Evolutionary conservation across 1,284 basidiomycete genomes (phyloP), one percentile per base, ranked within the genome.

Genomic region (Tylopilus sp.): DNA sequence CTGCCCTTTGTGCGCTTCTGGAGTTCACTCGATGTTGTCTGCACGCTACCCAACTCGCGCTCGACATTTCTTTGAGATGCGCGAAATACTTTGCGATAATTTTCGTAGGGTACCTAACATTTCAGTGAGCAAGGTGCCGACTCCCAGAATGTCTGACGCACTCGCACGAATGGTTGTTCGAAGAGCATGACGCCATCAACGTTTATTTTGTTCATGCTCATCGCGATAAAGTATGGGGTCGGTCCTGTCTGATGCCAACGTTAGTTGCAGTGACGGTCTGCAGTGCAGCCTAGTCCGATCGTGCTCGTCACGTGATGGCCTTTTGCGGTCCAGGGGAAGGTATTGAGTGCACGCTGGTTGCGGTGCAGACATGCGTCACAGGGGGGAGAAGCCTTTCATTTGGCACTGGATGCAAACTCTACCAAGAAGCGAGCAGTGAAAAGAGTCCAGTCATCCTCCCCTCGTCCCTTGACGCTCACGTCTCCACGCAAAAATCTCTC

Each of bases 81-180:
- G 44, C 90, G 81, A 61, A 93, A 92, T 28, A 86, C 77, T 69
- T 87, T 89, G 59, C 89, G 84, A 60, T 91, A 88, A 55, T 86
- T 86, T 72, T 94, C 92, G 65, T 86, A 88, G 15, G 90, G 90
- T 25, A 92, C 86, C 89, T 92, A 55, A 41, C 44, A 31, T 52
- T 47, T 45, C 18, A 19, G 46, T 52, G 58, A 53, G 55, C 42
- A 39, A 30, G 43, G 31, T 43, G 28, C 36, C 37, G 36, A 30
- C 42, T 48, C 36, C 35, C 12, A 40, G 43, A 49, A 40, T 41
- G 51, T 46, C 30, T 19, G 52, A 66, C 78, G 58, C 57, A 89
- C 88, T 57, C 82, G 75, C n/a, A 80, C 81, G 61, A 93, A 89
- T 0, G 91, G 89, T 59, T 93, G 89, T 67, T 95, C 92, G 53